Percentiles rank a stretch among this genome's conserved stretches.
Conservation (phyloP, 495 filamentous ascomycete genomes). For the Penicillium samsonianum region DNA sequence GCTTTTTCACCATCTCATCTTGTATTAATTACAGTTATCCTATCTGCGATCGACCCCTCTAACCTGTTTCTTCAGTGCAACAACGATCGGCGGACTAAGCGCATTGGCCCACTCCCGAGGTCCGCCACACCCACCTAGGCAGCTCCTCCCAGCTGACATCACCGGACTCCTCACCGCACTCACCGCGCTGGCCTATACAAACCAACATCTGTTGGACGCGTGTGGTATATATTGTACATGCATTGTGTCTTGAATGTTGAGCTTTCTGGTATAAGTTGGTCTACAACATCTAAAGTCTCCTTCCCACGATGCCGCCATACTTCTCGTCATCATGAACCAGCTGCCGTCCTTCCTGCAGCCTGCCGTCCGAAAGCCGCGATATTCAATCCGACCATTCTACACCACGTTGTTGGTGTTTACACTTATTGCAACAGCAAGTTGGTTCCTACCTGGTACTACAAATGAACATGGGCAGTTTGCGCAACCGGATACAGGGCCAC, state of each 20-base stretch:
- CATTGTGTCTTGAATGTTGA: constrained; percentile 1
- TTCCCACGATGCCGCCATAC: constrained; percentile 34
- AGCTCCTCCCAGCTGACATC: constrained; percentile 30
- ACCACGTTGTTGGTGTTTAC: constrained; percentile 36
- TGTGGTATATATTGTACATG: background rate
- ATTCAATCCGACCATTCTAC: constrained; percentile 43
- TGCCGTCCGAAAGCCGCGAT: constrained; percentile 31
- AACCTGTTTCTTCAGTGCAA: background rate
- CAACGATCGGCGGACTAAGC: constrained; percentile 10
- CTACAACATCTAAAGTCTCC: background rate
- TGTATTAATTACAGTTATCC: background rate
- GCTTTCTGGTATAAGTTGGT: background rate
- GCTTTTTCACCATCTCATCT: background rate
- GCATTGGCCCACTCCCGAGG: constrained; percentile 26
- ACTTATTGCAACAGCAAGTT: constrained; percentile 30
- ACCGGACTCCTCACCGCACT: constrained; percentile 29
- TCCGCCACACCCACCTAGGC: constrained; percentile 8
- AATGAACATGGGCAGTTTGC: constrained; percentile 5
- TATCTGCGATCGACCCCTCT: background rate
- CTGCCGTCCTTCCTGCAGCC: constrained; percentile 28
- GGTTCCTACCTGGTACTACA: constrained; percentile 17
- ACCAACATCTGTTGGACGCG: background rate
- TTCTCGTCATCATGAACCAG: constrained; percentile 28
- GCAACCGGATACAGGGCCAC: constrained; percentile 10
- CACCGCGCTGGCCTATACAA: constrained; percentile 3